phyloP scores from a whole-genome alignment of 2,329 filamentous ascomycete genomes.

The Nemania sp. region DNA sequence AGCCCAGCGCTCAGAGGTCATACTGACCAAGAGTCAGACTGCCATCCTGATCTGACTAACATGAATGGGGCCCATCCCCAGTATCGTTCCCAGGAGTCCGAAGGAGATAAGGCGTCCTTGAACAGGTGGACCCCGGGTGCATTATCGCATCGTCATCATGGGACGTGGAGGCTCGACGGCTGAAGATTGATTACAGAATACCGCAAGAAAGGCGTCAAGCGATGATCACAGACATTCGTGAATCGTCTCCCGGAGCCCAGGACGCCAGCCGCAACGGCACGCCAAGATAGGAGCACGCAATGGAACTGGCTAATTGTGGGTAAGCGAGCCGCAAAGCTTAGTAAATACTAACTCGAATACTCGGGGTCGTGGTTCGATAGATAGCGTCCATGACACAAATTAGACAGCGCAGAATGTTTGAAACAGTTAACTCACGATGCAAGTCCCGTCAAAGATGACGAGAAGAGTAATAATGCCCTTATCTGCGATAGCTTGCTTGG shows the following conservation, averaged over 20 bases:
- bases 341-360: conserved; percentile 1
- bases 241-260: not conserved
- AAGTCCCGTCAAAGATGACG: no score
- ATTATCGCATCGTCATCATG: not conserved
- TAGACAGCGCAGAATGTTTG: no score
- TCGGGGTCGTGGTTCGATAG: not conserved
- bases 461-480: no score
- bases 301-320: no score
- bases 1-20: not conserved
- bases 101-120: conserved; percentile 5
- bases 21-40: not conserved
- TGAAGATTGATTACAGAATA: not conserved
- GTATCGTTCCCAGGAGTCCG: conserved; percentile 2
- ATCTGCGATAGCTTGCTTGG: no score
- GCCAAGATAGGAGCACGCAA: not conserved
- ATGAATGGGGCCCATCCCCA: not conserved
- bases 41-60: conserved; percentile 14
- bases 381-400: no score
- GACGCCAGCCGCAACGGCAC: not conserved
- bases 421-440: no score
- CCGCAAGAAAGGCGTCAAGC: not conserved
- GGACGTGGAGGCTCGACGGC: not conserved
- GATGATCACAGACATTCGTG: not conserved
- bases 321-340: conserved; percentile 1
- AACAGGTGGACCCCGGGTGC: conserved; percentile 3